Conservation (phyloP, 2,329 filamentous ascomycete species). For the Xylariales sp. region DNA sequence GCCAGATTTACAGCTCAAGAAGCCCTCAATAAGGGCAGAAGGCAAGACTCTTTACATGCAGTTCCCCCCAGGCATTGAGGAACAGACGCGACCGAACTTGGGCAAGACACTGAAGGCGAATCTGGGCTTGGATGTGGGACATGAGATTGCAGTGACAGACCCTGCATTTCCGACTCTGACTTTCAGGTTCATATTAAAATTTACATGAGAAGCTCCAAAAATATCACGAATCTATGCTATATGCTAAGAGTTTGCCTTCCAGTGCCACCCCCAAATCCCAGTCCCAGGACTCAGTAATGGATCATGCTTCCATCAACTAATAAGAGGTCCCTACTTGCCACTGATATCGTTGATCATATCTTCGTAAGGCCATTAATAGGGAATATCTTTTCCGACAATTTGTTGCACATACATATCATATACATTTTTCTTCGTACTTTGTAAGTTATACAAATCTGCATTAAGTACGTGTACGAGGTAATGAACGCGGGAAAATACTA, state of each 20-base stretch:
- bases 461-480: too few relatives aligned
- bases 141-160: conserved; percentile 93
- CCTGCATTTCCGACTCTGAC: conserved; percentile 84
- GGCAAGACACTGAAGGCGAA: conserved; percentile 77
- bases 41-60: conserved; percentile 92
- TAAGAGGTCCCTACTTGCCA: neutral
- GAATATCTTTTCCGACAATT: too few relatives aligned
- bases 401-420: neutral
- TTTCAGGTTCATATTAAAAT: conserved; percentile 67
- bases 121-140: conserved; percentile 77
- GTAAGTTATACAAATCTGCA: too few relatives aligned
- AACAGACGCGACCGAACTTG: conserved; percentile 86
- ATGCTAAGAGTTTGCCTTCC: neutral
- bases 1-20: conserved; percentile 93
- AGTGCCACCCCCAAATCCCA: neutral
- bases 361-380: neutral
- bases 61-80: conserved; percentile 81
- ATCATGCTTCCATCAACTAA: neutral
- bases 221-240: conserved; percentile 3
- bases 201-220: conserved; percentile 45
- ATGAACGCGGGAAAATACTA: too few relatives aligned
- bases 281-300: neutral
- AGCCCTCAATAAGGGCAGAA: conserved; percentile 83
- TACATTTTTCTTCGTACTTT: neutral
- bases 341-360: neutral